Conservation (phyloP, 169 alveolate species). For the Babesia gibsoni region DNA sequence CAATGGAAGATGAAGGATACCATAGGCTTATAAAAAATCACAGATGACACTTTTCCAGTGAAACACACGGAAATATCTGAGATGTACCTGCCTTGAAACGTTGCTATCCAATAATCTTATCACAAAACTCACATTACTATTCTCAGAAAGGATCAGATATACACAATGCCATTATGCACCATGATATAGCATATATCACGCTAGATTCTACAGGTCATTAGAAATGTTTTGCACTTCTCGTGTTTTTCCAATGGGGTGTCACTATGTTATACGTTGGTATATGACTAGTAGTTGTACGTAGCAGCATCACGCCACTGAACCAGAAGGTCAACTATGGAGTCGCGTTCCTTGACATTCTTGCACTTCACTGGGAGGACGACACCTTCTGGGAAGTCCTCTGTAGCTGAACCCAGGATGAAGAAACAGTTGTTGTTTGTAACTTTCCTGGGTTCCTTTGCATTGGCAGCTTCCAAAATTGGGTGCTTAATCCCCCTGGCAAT, state of each 20-base stretch:
- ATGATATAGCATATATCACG: too few species aligned
- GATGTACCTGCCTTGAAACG: conserved; percentile 35
- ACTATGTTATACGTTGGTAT: too few species aligned
- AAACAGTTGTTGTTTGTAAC: conserved; percentile 78
- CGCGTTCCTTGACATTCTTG: conserved; percentile 85
- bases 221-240: too few species aligned
- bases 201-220: too few species aligned
- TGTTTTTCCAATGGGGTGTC: too few species aligned
- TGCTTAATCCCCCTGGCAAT: conserved; percentile 85
- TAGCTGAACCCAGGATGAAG: conserved; percentile 84
- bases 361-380: conserved; percentile 82
- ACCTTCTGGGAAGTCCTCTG: conserved; percentile 89
- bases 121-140: too few species aligned
- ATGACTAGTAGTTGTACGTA: conserved; percentile 80
- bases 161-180: too few species aligned
- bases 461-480: conserved; percentile 80
- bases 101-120: too few species aligned
- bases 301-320: conserved; percentile 92
- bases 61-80: conserved; percentile 16
- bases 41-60: conserved; percentile 51
- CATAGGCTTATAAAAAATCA: conserved; percentile 10
- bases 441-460: conserved; percentile 83
- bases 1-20: conserved; percentile 32
- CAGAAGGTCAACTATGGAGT: conserved; percentile 80
- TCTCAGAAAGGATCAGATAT: too few species aligned